Evolutionary conservation across 1,284 basidiomycete species (phyloP).

Genomic region (Afroboletus lepidellus): DNA sequence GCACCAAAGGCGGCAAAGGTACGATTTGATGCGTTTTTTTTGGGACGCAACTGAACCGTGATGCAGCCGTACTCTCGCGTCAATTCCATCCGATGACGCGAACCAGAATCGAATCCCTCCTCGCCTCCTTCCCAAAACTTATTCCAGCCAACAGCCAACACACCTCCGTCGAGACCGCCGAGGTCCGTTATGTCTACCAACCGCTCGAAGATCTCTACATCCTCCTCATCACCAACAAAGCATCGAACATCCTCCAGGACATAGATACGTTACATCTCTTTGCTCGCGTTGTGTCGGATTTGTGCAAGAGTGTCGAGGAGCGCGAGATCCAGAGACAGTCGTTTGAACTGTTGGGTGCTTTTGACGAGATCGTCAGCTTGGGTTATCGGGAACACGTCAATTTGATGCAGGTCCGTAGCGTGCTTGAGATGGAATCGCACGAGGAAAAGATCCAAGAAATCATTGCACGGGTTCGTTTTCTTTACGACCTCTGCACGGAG

Average conservation of each 20-base stretch:
- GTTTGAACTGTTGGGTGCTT: conserved; percentile 95
- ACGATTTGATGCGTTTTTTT: conserved; percentile 23
- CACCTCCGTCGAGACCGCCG: conserved; percentile 90
- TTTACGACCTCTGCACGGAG: background rate
- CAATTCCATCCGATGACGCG: conserved; percentile 95
- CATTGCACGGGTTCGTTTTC: conserved; percentile 55
- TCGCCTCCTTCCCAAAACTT: conserved; percentile 96
- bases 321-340: conserved; percentile 87
- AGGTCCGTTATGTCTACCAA: conserved; percentile 98
- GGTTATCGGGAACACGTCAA: conserved; percentile 95
- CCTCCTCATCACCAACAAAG: conserved; percentile 96
- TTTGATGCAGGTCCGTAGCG: conserved; percentile 86
- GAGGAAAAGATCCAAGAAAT: conserved; percentile 99
- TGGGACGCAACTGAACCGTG: background rate
- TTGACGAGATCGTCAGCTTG: conserved; percentile 94
- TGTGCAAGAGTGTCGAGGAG: conserved; percentile 87
- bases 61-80: conserved; percentile 88
- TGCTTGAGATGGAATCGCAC: conserved; percentile 98
- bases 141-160: conserved; percentile 97
- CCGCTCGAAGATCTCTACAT: conserved; percentile 98
- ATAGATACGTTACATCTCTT: conserved; percentile 95
- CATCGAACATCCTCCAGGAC: conserved; percentile 97
- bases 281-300: conserved; percentile 90
- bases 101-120: conserved; percentile 90
- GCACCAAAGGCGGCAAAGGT: conserved; percentile 93